phyloP scores from a whole-genome alignment of 176 grass and related monocot species.

The Guadua angustifolia region DNA sequence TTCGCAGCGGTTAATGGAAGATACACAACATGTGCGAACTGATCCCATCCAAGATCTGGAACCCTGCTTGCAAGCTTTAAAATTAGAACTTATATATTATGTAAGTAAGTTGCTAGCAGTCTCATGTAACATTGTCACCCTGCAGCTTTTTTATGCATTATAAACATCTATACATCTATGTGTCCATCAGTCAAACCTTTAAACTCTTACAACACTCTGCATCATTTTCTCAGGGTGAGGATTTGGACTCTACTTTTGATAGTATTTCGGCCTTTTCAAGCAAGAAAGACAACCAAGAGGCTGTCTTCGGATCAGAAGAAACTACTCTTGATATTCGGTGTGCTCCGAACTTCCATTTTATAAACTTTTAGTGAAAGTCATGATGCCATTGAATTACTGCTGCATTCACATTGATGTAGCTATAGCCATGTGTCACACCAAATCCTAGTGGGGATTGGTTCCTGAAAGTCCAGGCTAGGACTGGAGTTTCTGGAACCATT shows the following conservation, averaged over 20 bases:
- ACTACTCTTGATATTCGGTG: constrained; percentile 94
- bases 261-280: constrained; percentile 98
- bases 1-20: not conserved
- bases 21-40: not conserved
- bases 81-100: not conserved
- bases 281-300: constrained; percentile 89
- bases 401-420: constrained; percentile 18
- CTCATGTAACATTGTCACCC: constrained; percentile 8
- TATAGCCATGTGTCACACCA: not conserved
- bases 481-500: not conserved
- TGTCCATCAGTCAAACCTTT: constrained; percentile 1
- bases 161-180: not conserved
- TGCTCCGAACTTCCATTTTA: constrained; percentile 29
- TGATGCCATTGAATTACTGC: constrained; percentile 20
- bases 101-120: constrained; percentile 14
- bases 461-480: not conserved
- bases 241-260: constrained; percentile 97
- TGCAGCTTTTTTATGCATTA: not conserved
- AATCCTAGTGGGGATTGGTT: constrained; percentile 6
- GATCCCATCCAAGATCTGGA: constrained; percentile 19
- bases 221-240: constrained; percentile 70
- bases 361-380: constrained; percentile 8
- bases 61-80: constrained; percentile 7
- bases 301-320: constrained; percentile 87
- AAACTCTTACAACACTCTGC: not conserved